These are phyloP conservation scores for Podaxis mareebaensis DNA, from an alignment of 768 basidiomycete genomes.

Conservation along the genomic window DNA sequence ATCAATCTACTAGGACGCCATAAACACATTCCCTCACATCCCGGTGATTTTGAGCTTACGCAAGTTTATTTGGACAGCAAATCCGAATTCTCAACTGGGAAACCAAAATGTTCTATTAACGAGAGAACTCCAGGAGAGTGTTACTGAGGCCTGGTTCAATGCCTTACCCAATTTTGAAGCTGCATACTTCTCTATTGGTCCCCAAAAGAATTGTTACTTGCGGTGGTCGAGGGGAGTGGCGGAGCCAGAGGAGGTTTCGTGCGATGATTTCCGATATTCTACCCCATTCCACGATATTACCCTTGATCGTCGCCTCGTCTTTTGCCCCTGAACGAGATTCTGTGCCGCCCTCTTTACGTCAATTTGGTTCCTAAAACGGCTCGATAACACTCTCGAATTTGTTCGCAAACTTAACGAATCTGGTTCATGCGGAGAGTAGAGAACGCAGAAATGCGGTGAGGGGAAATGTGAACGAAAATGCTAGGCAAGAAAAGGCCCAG, in stretches of 20 bases:
- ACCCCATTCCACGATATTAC: conserved; percentile 1
- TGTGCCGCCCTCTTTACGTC: too few species aligned
- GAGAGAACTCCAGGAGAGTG: background rate
- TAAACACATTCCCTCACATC: background rate
- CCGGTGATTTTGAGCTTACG: background rate
- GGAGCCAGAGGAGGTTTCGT: background rate
- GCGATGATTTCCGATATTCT: background rate
- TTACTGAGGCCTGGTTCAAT: background rate
- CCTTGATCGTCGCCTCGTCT: conserved; percentile 14
- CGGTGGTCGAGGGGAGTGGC: background rate
- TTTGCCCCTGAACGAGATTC: background rate
- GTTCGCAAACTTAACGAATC: too few species aligned
- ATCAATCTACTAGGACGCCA: background rate
- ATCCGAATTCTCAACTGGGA: background rate
- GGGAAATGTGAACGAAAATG: too few species aligned
- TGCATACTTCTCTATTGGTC: background rate
- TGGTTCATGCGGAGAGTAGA: too few species aligned
- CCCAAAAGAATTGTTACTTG: background rate
- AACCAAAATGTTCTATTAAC: background rate
- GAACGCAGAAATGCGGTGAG: too few species aligned
- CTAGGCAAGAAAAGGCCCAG: too few species aligned
- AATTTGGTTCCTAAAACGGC: too few species aligned
- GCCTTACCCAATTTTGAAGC: background rate
- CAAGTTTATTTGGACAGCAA: background rate
- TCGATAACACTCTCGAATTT: too few species aligned